A percentile compares a stretch with the other conserved stretches of the same genome.
Evolutionary conservation across 2,329 filamentous ascomycete genomes (phyloP).

Genomic region (Alternaria incomplexa): DNA sequence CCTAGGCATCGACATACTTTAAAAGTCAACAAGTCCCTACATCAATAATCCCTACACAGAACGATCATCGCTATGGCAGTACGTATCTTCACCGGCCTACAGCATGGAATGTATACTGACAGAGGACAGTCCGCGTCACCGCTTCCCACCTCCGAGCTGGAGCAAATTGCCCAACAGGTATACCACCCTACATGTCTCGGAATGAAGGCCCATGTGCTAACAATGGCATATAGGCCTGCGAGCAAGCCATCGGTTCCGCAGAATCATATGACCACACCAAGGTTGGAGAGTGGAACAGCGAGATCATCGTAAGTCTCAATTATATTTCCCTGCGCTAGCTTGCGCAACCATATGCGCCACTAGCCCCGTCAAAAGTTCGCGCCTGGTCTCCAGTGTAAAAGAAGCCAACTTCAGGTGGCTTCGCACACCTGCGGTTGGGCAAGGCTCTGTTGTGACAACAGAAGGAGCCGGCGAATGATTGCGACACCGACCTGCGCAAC

Average conservation of each 20-base stretch:
- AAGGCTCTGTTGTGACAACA: not conserved
- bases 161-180: conserved; percentile 40
- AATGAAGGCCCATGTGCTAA: conserved; percentile 7
- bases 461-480: not conserved
- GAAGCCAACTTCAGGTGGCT: not conserved
- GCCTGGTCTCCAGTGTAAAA: not conserved
- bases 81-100: conserved; percentile 4
- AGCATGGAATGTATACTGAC: not conserved
- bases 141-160: conserved; percentile 41
- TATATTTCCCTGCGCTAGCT: not conserved
- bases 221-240: conserved; percentile 71
- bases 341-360: not conserved
- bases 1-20: conserved; percentile 1
- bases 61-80: conserved; percentile 36
- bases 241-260: conserved; percentile 73
- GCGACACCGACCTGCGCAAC: not conserved
- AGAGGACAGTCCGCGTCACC: conserved; percentile 29
- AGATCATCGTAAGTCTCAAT: conserved; percentile 76
- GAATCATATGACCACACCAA: conserved; percentile 86
- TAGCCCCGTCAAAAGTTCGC: not conserved
- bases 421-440: not conserved
- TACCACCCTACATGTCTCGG: not conserved
- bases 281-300: conserved; percentile 87
- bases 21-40: not conserved
- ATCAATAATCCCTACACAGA: conserved; percentile 18